Conservation (phyloP, 2,329 filamentous ascomycete genomes). For the Epichloe sibirici region DNA sequence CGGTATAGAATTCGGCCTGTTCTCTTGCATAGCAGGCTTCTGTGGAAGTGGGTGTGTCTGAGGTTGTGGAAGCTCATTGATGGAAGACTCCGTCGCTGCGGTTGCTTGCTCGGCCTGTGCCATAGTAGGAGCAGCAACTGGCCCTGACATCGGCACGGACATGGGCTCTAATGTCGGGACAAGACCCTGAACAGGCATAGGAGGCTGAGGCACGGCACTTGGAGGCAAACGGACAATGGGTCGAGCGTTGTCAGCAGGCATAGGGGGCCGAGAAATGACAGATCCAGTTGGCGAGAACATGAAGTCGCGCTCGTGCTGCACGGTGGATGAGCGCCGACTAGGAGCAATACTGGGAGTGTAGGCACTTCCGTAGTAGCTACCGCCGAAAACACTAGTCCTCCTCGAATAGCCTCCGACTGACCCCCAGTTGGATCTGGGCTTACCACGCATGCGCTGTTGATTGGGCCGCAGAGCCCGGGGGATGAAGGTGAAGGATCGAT, state of each 20-base stretch:
- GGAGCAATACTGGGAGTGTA: conserved; percentile 83
- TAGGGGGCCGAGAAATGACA: conserved; percentile 55
- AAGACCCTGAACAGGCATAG: conserved; percentile 13
- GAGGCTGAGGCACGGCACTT: conserved; percentile 28
- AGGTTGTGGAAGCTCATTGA: conserved; percentile 42
- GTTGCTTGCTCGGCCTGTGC: conserved; percentile 9
- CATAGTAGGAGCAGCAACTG: not conserved
- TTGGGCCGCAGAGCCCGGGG: conserved; percentile 87
- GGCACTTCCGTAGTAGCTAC: conserved; percentile 58
- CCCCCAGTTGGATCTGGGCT: conserved; percentile 59
- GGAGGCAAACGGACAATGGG: conserved; percentile 80
- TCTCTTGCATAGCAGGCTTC: conserved; percentile 46
- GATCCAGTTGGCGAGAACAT: conserved; percentile 74
- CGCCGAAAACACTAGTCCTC: conserved; percentile 70
- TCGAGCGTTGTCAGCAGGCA: conserved; percentile 47
- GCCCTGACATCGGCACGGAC: not conserved
- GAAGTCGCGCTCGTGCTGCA: conserved; percentile 53
- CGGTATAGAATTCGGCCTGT: conserved; percentile 38
- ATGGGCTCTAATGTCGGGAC: not conserved
- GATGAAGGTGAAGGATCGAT: conserved; percentile 96
- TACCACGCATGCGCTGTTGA: conserved; percentile 62
- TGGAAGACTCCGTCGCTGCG: conserved; percentile 21
- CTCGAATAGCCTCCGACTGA: conserved; percentile 58
- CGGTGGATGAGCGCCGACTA: conserved; percentile 75
- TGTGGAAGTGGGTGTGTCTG: conserved; percentile 47